These are phyloP conservation scores for Pascua sp. DNA, from an alignment of 1,284 basidiomycete genomes.

Conservation along the genomic window DNA sequence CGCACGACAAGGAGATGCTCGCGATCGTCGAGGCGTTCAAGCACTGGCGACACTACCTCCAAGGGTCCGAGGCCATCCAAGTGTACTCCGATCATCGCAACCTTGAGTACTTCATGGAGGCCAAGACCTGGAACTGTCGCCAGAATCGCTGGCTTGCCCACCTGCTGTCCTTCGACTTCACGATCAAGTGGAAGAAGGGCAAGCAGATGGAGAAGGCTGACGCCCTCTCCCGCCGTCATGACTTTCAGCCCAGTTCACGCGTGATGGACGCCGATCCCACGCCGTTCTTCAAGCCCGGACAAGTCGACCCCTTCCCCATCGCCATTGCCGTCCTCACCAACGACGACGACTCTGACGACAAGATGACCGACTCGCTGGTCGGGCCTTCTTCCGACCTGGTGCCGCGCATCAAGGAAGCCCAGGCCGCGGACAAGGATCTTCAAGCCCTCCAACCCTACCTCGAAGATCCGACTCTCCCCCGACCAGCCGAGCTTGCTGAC, in stretches of 20 bases:
- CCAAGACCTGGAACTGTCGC: conserved; percentile 46
- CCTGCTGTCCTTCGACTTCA: conserved; percentile 48
- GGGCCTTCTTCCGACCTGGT: no score
- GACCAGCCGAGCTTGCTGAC: background rate
- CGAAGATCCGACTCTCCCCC: background rate
- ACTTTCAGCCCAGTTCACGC: conserved; percentile 22
- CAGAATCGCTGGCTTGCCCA: conserved; percentile 52
- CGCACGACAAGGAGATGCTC: conserved; percentile 55
- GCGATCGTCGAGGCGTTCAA: conserved; percentile 50
- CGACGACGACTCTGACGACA: no score
- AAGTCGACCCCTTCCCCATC: background rate
- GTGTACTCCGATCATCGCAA: conserved; percentile 54
- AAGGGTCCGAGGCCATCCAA: conserved; percentile 34
- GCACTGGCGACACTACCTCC: conserved; percentile 50
- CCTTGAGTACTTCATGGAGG: conserved; percentile 49
- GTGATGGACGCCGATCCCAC: background rate
- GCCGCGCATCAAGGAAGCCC: background rate
- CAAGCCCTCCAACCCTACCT: background rate
- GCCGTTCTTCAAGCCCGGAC: background rate
- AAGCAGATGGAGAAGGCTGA: conserved; percentile 45
- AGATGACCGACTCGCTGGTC: no score
- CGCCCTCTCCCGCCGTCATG: conserved; percentile 49
- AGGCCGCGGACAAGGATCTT: background rate
- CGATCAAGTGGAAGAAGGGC: conserved; percentile 50
- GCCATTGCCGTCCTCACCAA: no score